Base-by-base conservation (phyloP, 2,329 filamentous ascomycete species). In the Pseudocercospora vitis region DNA sequence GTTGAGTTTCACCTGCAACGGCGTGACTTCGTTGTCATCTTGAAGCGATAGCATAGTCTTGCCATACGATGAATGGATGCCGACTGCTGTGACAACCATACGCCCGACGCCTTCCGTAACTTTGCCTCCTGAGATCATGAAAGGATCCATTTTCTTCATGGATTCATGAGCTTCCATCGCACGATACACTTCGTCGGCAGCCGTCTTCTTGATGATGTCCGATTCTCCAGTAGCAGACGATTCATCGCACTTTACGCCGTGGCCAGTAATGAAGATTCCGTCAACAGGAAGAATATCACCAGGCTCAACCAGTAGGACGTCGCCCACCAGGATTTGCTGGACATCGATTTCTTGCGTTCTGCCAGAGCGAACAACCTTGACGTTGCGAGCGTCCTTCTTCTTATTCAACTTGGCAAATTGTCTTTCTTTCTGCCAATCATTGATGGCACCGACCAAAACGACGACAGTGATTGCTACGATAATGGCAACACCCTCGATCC, bases 71-170 rank as follows among this genome's bases (percentile, higher is more conserved):
- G 87, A 89, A 69, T 91, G 81, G 29, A 86, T 78, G 58, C 88
- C 88, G 14, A 86, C 84, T 3, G 87, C 82, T 1, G 87, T 89
- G 50, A 91, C 87, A 50, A 92, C 69, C 70, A 89, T 91, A 3
- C 81, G 84, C 7, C 89, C 88, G 6, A 89, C 79, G 50, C 88
- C 88, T 64, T 90, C 86, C 0, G 84, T 83, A 8, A 92, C 84
- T 61, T 89, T 90, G 2, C 86, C 86, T 40, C 88, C 91, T 24
- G 91, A 96, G 62, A 95, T 88, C 64, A 96, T 90, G 70, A 92
- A 92, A 0, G 88, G 88, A 62, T 91, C 88, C 57, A 87, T 74
- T 64, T 90, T 90, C 74, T 79, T 78, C 28, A 86, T 72, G 12
- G 76, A 76, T 48, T 84, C 77, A 54, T 82, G 76, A 44, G 81